Base-by-base conservation (phyloP, 164 flowering plant species). In the Tetrastigma voinierianum region DNA sequence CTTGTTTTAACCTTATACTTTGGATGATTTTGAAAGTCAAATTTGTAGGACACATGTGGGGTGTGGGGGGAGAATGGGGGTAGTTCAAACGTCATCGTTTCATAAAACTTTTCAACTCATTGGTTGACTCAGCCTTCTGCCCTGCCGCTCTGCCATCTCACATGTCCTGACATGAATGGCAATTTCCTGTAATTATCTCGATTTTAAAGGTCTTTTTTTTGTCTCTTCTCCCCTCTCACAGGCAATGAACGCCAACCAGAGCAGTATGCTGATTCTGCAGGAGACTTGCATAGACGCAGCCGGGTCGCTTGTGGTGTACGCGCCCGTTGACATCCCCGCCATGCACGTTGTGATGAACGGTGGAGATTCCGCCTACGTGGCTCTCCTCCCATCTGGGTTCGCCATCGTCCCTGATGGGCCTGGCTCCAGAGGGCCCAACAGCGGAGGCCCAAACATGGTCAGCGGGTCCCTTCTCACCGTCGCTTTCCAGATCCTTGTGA, bases 291-390 rank as follows among this genome's bases (percentile, higher is more conserved):
- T 77, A 12, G 98, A 91, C 72, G 84, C 87, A 9, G 73, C 97
- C 0, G 97, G 97, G 20, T 83, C 96, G 45, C 91, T 95, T 46
- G 98, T 95, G 59, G 96, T 95, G 74, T 95, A 95, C 84, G 97
- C 97, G 20, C 98, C 98, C 0, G 97, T 95, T 16, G 98, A 95
- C 69, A 89, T 91, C 5, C 97, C 97, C 0, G 98, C 98, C 56
- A 90, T 91, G 96, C 91, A 95, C 64, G 82, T 89, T 8, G 98
- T 91, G 64, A 95, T 95, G 98, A 92, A 84, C 79, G 98, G 98
- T 59, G 98, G 97, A 0, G 97, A 95, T 75, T 90, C 98, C 0
- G 92, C 97, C 2, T 91, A 87, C 70, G 97, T 95, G 73, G 96
- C 98, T 1, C 81, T 95, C 12, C 85, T 95, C 0, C 98, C 98